Base-by-base conservation (phyloP, 306 rosid genomes). In the Senna siamea region DNA sequence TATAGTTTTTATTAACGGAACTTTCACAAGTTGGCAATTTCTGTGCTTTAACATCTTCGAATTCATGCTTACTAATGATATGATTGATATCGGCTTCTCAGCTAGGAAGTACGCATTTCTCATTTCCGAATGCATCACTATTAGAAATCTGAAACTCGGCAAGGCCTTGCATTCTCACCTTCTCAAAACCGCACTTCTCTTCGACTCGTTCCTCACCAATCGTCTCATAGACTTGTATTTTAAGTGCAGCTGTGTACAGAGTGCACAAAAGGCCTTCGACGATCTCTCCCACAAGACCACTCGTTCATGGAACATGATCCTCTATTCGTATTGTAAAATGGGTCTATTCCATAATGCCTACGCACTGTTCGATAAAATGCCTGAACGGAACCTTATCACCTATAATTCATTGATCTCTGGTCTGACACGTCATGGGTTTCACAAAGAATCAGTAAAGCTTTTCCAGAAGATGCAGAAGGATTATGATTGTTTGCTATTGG, bases 291-390 rank as follows among this genome's bases (percentile, higher is more conserved):
- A 60, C 4, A 60, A 71, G 79, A 85, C 69, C 64, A 59, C 86
- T 2, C 89, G 82, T 64, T 80, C 91, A 28, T 89, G 89, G 94
- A 89, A 89, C 77, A 81, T 74, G 35, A 61, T 89, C 48, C 70
- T 89, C 10, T 67, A 83, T 0, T 5, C 47, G 3, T 34, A 60
- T 23, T 60, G 66, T 9, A 60, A n/a, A 60, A 7, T 34, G 46
- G 47, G 66, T 35, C 10, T 7, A 9, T 34, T 60, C 10, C 14
- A 35, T 5, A n/a, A 10, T 5, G 66, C n/a, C n/a, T n/a, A n/a
- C n/a, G n/a, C n/a, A n/a, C n/a, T n/a, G n/a, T n/a, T n/a, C n/a
- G n/a, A n/a, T n/a, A n/a, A n/a, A n/a, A n/a, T n/a, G n/a, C 66
- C 66, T 60, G 46, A 60, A 35, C 66, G 46, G n/a, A 60, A 60